phyloP scores from a whole-genome alignment of 345 rosid genomes.

The Eucalyptus cloeziana region DNA sequence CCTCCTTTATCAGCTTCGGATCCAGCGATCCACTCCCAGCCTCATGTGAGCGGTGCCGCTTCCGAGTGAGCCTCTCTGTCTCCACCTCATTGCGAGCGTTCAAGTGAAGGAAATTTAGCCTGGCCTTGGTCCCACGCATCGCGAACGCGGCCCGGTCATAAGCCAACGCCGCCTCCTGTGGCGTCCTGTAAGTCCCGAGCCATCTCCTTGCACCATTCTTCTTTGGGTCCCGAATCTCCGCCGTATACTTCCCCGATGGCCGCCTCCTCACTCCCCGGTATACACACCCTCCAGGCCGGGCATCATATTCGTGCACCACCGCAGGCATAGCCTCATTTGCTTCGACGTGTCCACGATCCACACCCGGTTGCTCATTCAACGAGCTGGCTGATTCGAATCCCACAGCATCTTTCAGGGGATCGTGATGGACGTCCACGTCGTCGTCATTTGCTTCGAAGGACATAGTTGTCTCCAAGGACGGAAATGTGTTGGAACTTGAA shows the following conservation, averaged over 20 bases:
- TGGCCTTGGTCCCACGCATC: not conserved
- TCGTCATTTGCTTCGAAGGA: not conserved
- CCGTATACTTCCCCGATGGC: slow-evolving; percentile 65
- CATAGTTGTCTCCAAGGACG: not conserved
- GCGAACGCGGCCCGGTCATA: not conserved
- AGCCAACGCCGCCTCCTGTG: slow-evolving; percentile 33
- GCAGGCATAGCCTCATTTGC: not conserved
- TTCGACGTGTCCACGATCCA: not conserved
- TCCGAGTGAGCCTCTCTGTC: not conserved
- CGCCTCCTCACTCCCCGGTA: slow-evolving; percentile 7
- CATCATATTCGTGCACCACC: not conserved
- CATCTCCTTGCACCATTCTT: slow-evolving; percentile 51
- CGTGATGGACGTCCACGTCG: not conserved
- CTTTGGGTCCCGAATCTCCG: slow-evolving; percentile 61
- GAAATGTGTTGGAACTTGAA: not conserved
- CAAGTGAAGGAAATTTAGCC: not conserved
- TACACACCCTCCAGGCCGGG: not conserved
- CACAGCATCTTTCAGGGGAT: not conserved
- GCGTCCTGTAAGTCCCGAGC: slow-evolving; percentile 59
- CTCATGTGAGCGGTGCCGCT: not conserved
- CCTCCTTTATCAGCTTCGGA: not conserved
- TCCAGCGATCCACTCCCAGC: not conserved
- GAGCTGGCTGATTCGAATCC: not conserved
- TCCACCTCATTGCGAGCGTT: not conserved
- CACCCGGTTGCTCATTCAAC: not conserved